phyloP scores from a whole-genome alignment of 202 grass and related monocot genomes.

The Saccharum hybrid region DNA sequence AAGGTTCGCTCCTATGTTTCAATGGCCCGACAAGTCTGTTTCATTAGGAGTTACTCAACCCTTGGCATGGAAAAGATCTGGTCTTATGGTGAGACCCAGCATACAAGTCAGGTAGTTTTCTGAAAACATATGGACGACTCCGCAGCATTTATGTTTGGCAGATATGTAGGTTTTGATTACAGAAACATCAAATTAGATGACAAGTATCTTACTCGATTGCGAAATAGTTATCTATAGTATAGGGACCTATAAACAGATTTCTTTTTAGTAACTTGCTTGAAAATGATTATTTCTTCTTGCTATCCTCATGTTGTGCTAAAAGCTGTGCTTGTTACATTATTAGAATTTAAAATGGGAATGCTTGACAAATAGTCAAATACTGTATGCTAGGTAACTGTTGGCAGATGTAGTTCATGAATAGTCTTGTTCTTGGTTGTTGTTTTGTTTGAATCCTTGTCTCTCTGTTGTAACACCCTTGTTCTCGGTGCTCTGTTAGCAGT shows the following conservation, averaged over 20 bases:
- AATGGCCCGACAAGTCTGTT: constrained; percentile 80
- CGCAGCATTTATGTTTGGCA: constrained; percentile 6
- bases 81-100: constrained; percentile 80
- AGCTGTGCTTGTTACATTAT: neutral
- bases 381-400: neutral
- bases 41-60: constrained; percentile 79
- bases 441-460: constrained; percentile 32
- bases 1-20: constrained; percentile 74
- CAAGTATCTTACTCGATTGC: neutral
- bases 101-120: constrained; percentile 87
- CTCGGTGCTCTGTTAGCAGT: constrained; percentile 37
- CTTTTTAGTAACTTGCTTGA: neutral
- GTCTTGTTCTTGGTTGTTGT: neutral
- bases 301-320: neutral
- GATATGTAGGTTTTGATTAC: neutral
- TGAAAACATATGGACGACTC: constrained; percentile 29
- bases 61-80: constrained; percentile 74
- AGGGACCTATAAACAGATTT: neutral
- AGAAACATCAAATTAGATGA: neutral
- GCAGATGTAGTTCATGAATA: neutral
- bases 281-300: neutral
- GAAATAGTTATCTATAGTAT: neutral
- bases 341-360: neutral
- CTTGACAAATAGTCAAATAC: neutral
- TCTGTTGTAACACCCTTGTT: constrained; percentile 18